These are phyloP conservation scores for Alternaria alternata DNA, from an alignment of 2,329 filamentous ascomycete species.

Conservation along the genomic window DNA sequence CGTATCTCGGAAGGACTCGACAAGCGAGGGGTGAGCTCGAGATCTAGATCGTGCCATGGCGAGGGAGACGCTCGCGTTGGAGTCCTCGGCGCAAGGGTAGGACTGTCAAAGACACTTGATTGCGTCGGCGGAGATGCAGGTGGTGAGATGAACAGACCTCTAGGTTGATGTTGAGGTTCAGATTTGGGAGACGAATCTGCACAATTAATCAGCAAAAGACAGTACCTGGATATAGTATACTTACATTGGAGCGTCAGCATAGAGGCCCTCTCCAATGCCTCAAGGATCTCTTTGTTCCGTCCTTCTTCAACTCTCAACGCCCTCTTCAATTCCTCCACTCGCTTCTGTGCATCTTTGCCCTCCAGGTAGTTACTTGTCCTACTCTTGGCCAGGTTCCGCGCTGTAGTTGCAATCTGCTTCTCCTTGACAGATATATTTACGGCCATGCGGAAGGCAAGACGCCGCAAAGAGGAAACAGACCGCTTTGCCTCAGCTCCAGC, in stretches of 20 bases:
- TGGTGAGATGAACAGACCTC: conserved; percentile 42
- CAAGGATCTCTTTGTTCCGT: conserved; percentile 49
- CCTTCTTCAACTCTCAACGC: conserved; percentile 44
- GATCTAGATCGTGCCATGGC: conserved; percentile 35
- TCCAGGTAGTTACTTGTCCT: conserved; percentile 45
- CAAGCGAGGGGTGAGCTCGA: conserved; percentile 28
- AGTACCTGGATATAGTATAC: conserved; percentile 3
- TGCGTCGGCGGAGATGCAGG: conserved; percentile 45
- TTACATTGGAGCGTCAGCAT: conserved; percentile 50
- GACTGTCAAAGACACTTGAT: conserved; percentile 24
- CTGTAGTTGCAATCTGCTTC: conserved; percentile 46
- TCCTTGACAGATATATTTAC: conserved; percentile 52
- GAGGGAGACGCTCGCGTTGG: conserved; percentile 34
- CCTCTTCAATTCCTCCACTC: conserved; percentile 43
- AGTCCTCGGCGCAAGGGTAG: conserved; percentile 28
- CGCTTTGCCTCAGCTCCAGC: conserved; percentile 46
- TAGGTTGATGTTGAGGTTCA: conserved; percentile 28
- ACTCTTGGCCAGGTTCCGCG: conserved; percentile 42
- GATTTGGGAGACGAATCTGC: conserved; percentile 39
- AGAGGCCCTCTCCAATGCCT: conserved; percentile 47
- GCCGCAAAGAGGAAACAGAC: conserved; percentile 45
- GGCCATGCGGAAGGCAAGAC: conserved; percentile 50
- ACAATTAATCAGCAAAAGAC: conserved; percentile 11
- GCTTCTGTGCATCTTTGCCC: conserved; percentile 43
- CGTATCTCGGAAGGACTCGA: conserved; percentile 36